A percentile compares a stretch with the other conserved stretches of the same genome.
phyloP scores from a whole-genome alignment of 2,329 filamentous ascomycete species.

The Sporothrix brunneoviolacea region DNA sequence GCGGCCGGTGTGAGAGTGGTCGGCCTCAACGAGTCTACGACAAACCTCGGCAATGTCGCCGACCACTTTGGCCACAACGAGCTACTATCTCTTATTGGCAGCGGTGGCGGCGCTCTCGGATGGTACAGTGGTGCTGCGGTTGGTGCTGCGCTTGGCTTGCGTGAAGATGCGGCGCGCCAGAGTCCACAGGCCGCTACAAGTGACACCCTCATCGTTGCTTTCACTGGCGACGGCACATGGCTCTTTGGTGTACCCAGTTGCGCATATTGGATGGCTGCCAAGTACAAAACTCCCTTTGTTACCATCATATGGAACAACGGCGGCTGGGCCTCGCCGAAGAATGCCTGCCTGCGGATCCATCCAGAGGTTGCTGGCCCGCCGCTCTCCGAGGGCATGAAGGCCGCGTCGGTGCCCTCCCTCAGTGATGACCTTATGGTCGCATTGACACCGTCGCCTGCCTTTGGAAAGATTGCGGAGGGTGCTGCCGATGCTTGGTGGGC shows the following conservation, averaged over 20 bases:
- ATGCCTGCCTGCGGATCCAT: neutral
- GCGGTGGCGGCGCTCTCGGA: neutral
- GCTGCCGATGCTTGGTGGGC: slow-evolving; percentile 1
- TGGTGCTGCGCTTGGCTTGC: neutral
- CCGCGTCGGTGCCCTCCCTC: neutral
- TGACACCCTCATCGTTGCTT: neutral
- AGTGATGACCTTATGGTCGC: slow-evolving; percentile 2
- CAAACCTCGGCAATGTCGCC: neutral
- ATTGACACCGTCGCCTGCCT: neutral
- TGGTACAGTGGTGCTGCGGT: neutral
- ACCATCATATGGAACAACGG: slow-evolving; percentile 1
- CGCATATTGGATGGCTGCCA: neutral
- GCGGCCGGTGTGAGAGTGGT: neutral
- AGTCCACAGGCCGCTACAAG: neutral
- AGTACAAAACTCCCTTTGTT: neutral
- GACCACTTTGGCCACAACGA: neutral
- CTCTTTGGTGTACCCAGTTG: neutral
- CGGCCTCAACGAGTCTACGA: neutral
- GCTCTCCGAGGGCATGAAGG: too few relatives aligned
- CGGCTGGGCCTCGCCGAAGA: slow-evolving; percentile 1
- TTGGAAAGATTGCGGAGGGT: slow-evolving; percentile 1
- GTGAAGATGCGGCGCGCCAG: neutral
- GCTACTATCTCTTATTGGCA: neutral
- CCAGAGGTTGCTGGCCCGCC: neutral
- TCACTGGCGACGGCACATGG: neutral